Base-by-base conservation (phyloP, 441 rosid genomes). In the Flueggea neowawraea region DNA sequence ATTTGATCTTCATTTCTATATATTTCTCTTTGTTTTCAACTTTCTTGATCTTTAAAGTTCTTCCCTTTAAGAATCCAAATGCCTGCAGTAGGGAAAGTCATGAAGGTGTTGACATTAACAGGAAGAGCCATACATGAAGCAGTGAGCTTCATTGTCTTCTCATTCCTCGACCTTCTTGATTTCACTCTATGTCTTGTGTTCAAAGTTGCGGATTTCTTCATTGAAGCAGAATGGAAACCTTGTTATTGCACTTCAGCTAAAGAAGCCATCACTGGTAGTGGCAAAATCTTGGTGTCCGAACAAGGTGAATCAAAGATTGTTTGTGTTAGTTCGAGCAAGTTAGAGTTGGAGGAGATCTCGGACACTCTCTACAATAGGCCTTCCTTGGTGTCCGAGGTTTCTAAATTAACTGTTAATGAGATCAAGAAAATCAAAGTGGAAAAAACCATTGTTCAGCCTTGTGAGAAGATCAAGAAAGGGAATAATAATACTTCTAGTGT, bases 311-410 rank as follows among this genome's bases (percentile, higher is more conserved):
- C 95, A 50, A 89, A 79, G 78, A 78, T 91, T 52, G 85, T 94
- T 28, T 69, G 78, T 52, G 77, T 85, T 0, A 74, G 69, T 45
- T 79, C 91, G 1, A 83, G 77, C 63, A 86, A 77, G 77, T 66
- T 94, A 51, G 85, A 79, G 64, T 73, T 89, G 12, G 97, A 91
- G 65, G 97, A 94, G 62, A 78, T 94, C 55, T 94, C 99, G 0
- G 99, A 94, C 66, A 94, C 99, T 45, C 97, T 94, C 57, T 94
- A 87, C 60, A 43, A 83, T 6, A 87, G 99, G 41, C 83, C 94
- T 52, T 84, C 97, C 12, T 59, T 83, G 41, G 47, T 85, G 32
- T 72, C 86, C 6, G 95, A 85, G 68, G 41, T 86, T 49, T 83
- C 88, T 0, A 73, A 74, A 33, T 60, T 65, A 49, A 80, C 92